These are phyloP conservation scores for Annulohypoxylon truncatum DNA, from an alignment of 2,329 filamentous ascomycete genomes.

Conservation along the genomic window DNA sequence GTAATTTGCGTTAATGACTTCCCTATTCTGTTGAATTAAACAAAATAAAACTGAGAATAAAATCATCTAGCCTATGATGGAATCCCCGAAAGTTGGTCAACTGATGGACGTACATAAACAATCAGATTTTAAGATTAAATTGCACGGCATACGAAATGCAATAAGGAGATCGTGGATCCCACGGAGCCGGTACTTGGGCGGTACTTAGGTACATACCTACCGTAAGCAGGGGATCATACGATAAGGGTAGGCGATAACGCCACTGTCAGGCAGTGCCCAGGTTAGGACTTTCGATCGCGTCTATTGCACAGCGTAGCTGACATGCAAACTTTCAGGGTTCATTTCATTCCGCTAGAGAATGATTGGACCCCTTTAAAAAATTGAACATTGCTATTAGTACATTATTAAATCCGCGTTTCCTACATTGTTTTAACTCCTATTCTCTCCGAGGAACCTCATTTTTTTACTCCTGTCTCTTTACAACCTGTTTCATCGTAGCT, in stretches of 20 bases:
- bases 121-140: constrained; percentile 23
- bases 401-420: constrained; percentile 39
- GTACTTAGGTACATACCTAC: neutral
- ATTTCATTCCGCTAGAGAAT: constrained; percentile 34
- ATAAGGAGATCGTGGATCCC: constrained; percentile 22
- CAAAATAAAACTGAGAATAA: neutral
- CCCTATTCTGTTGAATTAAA: neutral
- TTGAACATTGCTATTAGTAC: constrained; percentile 18
- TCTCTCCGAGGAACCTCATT: constrained; percentile 23
- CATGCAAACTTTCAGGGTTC: constrained; percentile 17
- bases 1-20: neutral
- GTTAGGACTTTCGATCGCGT: constrained; percentile 31
- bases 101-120: constrained; percentile 4
- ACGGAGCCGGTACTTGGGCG: constrained; percentile 7
- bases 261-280: constrained; percentile 42
- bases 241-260: constrained; percentile 43
- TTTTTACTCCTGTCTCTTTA: constrained; percentile 1
- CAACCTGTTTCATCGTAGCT: constrained; percentile 20
- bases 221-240: constrained; percentile 36
- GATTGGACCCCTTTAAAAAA: constrained; percentile 36
- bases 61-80: neutral
- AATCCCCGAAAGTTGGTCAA: neutral
- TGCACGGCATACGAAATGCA: constrained; percentile 20
- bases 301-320: constrained; percentile 29
- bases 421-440: constrained; percentile 25